A percentile compares a stretch with the other conserved stretches of the same genome.
phyloP scores from a whole-genome alignment of 2,329 filamentous ascomycete species.

The Pestalotiopsis sp. region DNA sequence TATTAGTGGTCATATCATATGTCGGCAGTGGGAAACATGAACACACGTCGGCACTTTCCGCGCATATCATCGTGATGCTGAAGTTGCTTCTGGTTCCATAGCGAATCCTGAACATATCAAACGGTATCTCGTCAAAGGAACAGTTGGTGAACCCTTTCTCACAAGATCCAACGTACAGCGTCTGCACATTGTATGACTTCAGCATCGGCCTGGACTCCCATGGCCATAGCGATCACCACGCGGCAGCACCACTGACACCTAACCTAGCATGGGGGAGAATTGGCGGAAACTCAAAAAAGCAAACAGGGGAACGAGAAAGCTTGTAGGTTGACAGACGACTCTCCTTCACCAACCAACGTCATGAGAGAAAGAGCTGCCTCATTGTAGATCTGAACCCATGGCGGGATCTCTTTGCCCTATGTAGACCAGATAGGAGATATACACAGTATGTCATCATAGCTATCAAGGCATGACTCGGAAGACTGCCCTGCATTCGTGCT shows the following conservation, averaged over 20 bases:
- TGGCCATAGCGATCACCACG: background rate
- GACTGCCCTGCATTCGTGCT: background rate
- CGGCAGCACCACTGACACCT: background rate
- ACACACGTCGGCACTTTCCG: too few relatives aligned
- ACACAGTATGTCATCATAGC: background rate
- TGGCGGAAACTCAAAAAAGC: conserved; percentile 4
- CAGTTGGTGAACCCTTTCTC: too few relatives aligned
- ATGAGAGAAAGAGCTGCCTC: background rate
- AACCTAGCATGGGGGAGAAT: background rate
- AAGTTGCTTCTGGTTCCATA: too few relatives aligned
- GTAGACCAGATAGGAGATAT: background rate
- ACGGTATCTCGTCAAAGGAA: too few relatives aligned
- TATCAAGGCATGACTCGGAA: background rate
- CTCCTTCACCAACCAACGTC: background rate
- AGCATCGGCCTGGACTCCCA: background rate
- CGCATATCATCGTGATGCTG: too few relatives aligned
- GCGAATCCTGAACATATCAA: too few relatives aligned
- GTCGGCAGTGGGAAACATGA: background rate
- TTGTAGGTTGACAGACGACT: background rate
- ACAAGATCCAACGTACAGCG: too few relatives aligned
- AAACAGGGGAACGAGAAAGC: background rate
- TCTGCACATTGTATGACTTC: too few relatives aligned
- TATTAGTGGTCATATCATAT: background rate
- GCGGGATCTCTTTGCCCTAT: background rate
- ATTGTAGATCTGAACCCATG: background rate